Base-by-base conservation (phyloP, 106 monocot species). In the Acorus gramineus region DNA sequence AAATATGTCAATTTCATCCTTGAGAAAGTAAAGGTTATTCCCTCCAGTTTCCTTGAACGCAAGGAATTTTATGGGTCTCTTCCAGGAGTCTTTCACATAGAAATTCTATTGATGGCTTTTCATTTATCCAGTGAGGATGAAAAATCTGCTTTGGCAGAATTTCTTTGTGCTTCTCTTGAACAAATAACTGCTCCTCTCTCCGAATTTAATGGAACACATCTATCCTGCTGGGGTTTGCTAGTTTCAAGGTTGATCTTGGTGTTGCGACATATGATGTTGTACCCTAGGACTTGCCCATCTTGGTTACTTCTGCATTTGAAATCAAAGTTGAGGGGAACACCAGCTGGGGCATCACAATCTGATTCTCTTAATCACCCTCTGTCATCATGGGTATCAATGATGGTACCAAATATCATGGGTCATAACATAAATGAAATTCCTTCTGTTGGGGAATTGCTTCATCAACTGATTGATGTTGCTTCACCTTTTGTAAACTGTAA, bases 91-190 rank as follows among this genome's bases (percentile, higher is more conserved):
- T 85, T 98, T 69, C 90, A 98, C 48, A 62, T 92, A 66, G 98
- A 98, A 69, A 89, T 98, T 69, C 56, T 98, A 13, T 55, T 98
- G 52, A 76, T 92, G 77, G 85, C 85, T 49, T 98, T 88, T 74
- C 92, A 98, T 77, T 55, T 84, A 45, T 81, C 88, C 14, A 75
- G 69, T 75, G 77, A 79, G 47, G 52, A 60, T 68, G 79, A 83
- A 67, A 98, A 88, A 67, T 28, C 70, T 68, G 58, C 70, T 44
- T 48, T 98, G 51, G 81, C 73, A 42, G 76, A 72, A 42, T 79
- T 56, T 66, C 44, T 86, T 5, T 72, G 81, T 44, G 53, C 69
- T 68, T 85, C 92, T 55, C 52, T 98, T 8, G 75, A 54, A 61
- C 59, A 71, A 62, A 49, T 88, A 54, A 50, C 56, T 69, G 65